phyloP scores from a whole-genome alignment of 306 rosid genomes.

The Amphicarpaea edgeworthii region DNA sequence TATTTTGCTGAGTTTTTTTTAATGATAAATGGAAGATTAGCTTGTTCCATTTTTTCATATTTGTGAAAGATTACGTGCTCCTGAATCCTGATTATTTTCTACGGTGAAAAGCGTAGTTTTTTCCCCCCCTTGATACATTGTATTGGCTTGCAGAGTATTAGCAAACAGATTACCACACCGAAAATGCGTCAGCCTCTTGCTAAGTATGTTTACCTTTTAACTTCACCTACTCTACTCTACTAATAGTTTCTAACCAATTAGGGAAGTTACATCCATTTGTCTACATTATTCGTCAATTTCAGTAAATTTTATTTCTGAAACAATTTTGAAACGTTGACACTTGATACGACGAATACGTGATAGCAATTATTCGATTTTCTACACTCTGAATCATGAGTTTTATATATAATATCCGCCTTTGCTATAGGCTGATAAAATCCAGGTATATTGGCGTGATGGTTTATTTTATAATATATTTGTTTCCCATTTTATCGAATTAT shows the following conservation, averaged over 20 bases:
- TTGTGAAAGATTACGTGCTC: constrained; percentile 5
- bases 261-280: constrained; percentile 4
- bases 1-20: constrained; percentile 16
- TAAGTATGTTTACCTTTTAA: constrained; percentile 56
- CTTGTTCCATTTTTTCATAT: not conserved
- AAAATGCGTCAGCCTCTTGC: constrained; percentile 54
- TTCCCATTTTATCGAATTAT: not conserved
- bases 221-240: not conserved
- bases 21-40: constrained; percentile 35
- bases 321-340: not conserved
- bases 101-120: constrained; percentile 34
- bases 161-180: constrained; percentile 40
- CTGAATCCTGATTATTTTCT: constrained; percentile 6
- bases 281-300: constrained; percentile 16
- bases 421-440: not conserved
- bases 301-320: constrained; percentile 20
- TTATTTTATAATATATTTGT: not conserved
- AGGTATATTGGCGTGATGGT: not conserved
- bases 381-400: not conserved
- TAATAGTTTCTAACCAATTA: not conserved
- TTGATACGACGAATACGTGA: not conserved
- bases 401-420: not conserved
- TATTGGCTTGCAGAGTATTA: constrained; percentile 63
- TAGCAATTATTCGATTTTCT: not conserved
- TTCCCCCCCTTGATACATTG: constrained; percentile 21